Conservation (phyloP, 1,284 basidiomycete genomes). For the Irpex sp. region DNA sequence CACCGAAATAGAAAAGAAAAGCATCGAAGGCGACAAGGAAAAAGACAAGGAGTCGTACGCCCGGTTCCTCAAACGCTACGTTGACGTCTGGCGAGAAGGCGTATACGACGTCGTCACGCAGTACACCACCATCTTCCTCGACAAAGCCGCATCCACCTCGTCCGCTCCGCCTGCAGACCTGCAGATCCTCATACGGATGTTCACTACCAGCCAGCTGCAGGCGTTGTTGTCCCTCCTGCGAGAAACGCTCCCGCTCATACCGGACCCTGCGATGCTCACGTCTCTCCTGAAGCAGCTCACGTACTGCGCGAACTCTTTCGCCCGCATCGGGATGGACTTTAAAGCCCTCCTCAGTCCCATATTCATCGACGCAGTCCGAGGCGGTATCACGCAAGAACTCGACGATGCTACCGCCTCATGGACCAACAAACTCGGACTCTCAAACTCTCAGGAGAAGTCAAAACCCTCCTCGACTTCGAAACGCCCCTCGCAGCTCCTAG, state of each 20-base stretch:
- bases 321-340: constrained; percentile 88
- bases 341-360: constrained; percentile 56
- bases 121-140: constrained; percentile 86
- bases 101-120: constrained; percentile 90
- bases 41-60: constrained; percentile 65
- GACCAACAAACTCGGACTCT: constrained; percentile 8
- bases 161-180: constrained; percentile 24
- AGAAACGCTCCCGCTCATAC: constrained; percentile 45
- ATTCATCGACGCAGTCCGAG: constrained; percentile 55
- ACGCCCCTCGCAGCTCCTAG: constrained; percentile 18
- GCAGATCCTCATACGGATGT: constrained; percentile 48
- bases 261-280: constrained; percentile 63
- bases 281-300: constrained; percentile 88
- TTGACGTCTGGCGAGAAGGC: constrained; percentile 89
- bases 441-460: constrained; percentile 5
- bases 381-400: constrained; percentile 38
- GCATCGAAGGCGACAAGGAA: constrained; percentile 31
- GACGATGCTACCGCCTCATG: constrained; percentile 24
- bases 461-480: constrained; percentile 4
- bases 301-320: constrained; percentile 88
- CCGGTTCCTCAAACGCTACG: constrained; percentile 78
- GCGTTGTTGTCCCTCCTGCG: constrained; percentile 55
- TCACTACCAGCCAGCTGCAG: constrained; percentile 44
- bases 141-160: constrained; percentile 33
- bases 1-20: constrained; percentile 36